These are phyloP conservation scores for Solanum rostratum DNA, from an alignment of 257 asterid genomes.

Conservation along the genomic window DNA sequence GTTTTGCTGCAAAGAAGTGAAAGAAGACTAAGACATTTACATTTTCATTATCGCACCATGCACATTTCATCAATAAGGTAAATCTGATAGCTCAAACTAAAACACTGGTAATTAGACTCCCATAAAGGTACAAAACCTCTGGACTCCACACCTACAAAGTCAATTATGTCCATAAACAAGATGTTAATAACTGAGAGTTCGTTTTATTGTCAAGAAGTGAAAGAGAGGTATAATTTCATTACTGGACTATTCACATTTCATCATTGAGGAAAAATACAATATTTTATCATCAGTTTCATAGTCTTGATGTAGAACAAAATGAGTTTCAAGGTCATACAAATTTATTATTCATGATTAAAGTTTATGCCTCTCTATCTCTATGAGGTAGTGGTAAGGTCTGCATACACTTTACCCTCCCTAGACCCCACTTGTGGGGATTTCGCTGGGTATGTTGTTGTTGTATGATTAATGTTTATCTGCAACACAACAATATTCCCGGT, in stretches of 20 bases:
- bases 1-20: neutral
- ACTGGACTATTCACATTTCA: neutral
- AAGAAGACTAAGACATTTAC: neutral
- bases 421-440: too few species aligned
- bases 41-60: neutral
- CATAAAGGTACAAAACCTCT: slow-evolving; percentile 47
- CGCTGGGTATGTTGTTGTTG: too few species aligned
- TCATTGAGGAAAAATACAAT: neutral
- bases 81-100: slow-evolving; percentile 46
- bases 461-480: neutral
- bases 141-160: slow-evolving; percentile 74
- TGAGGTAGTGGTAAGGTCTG: too few species aligned
- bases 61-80: neutral
- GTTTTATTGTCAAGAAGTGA: neutral
- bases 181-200: neutral
- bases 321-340: neutral
- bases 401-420: too few species aligned
- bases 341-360: neutral
- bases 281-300: slow-evolving; percentile 11
- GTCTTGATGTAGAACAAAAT: neutral
- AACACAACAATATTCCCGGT: neutral
- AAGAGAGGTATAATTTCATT: neutral
- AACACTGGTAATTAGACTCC: slow-evolving; percentile 79
- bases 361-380: too few species aligned
- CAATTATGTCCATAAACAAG: neutral